A percentile compares a stretch with the other conserved stretches of the same genome.
Conservation (phyloP, 805 yeast genomes). For the Alloascoidea africana region DNA sequence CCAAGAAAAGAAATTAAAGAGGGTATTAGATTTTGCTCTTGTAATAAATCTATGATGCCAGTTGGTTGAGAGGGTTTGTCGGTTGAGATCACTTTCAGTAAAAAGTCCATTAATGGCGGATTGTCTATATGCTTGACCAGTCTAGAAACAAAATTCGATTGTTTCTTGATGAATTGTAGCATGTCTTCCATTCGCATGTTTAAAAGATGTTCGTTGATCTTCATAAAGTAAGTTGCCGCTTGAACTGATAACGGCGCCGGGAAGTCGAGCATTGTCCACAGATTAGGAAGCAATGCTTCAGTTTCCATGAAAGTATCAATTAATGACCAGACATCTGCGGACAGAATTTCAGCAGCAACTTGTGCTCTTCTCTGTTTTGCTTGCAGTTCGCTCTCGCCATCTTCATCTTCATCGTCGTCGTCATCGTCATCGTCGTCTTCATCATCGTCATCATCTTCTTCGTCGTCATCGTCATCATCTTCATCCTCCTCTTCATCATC, state of each 20-base stretch:
- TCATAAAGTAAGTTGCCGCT: slow-evolving; percentile 79
- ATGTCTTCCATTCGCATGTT: slow-evolving; percentile 82
- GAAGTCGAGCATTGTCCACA: slow-evolving; percentile 72
- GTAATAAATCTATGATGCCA: slow-evolving; percentile 66
- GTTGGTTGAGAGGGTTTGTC: slow-evolving; percentile 86
- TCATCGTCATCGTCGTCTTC: slow-evolving; percentile 12
- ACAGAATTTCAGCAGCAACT: slow-evolving; percentile 75
- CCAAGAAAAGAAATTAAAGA: slow-evolving; percentile 55
- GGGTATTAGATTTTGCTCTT: slow-evolving; percentile 60
- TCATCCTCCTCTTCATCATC: slow-evolving; percentile 8
- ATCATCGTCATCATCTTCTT: slow-evolving; percentile 10
- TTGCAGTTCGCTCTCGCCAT: slow-evolving; percentile 15
- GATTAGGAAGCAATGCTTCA: slow-evolving; percentile 40
- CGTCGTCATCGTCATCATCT: slow-evolving; percentile 8
- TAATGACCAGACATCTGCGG: slow-evolving; percentile 89
- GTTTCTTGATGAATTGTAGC: slow-evolving; percentile 51
- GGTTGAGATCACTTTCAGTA: slow-evolving; percentile 78
- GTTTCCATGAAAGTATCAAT: slow-evolving; percentile 82
- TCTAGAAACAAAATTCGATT: slow-evolving; percentile 57
- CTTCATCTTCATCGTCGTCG: slow-evolving; percentile 14
- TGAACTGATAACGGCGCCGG: slow-evolving; percentile 55
- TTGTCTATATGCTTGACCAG: slow-evolving; percentile 80
- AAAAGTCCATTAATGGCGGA: slow-evolving; percentile 88
- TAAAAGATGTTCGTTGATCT: slow-evolving; percentile 75
- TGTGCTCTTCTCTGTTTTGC: slow-evolving; percentile 32